Evolutionary conservation across 345 rosid species (phyloP).

Genomic region (Conringia planisiliqua): DNA sequence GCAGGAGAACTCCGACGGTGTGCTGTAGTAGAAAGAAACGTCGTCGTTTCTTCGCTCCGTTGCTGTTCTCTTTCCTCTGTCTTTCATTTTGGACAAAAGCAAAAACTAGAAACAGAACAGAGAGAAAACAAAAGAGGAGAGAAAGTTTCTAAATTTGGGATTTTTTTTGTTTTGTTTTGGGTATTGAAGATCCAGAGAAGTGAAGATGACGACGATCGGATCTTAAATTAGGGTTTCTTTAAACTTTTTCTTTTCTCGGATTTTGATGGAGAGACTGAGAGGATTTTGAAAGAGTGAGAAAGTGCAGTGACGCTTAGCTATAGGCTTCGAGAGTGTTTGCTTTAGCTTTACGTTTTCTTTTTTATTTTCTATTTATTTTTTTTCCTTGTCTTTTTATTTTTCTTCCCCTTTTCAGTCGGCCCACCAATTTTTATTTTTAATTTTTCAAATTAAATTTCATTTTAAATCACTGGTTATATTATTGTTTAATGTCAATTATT

Average conservation of each 20-base stretch:
- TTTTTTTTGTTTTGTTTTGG: neutral
- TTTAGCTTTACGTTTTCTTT: constrained; percentile 71
- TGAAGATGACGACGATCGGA: constrained; percentile 26
- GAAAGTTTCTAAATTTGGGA: constrained; percentile 10
- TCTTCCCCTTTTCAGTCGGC: constrained; percentile 6
- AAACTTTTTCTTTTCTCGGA: constrained; percentile 12
- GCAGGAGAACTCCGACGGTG: constrained; percentile 64
- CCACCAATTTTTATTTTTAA: constrained; percentile 1
- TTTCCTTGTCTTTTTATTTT: neutral
- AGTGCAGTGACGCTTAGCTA: constrained; percentile 43
- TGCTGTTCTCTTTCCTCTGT: constrained; percentile 80
- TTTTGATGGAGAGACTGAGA: constrained; percentile 18
- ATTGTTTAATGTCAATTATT: constrained; percentile 17
- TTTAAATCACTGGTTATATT: neutral
- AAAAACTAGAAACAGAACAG: constrained; percentile 1
- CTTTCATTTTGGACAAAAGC: constrained; percentile 50
- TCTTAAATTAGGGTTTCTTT: constrained; percentile 14
- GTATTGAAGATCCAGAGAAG: constrained; percentile 24
- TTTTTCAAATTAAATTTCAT: neutral
- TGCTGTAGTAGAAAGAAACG: constrained; percentile 37
- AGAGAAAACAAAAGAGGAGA: neutral
- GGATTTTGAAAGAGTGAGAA: constrained; percentile 32
- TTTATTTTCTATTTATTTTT: neutral
- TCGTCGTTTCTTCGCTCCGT: constrained; percentile 37
- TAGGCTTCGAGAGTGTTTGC: constrained; percentile 44